Evolutionary conservation across 768 basidiomycete species (phyloP).

Genomic region (Amanita fuliginea): DNA sequence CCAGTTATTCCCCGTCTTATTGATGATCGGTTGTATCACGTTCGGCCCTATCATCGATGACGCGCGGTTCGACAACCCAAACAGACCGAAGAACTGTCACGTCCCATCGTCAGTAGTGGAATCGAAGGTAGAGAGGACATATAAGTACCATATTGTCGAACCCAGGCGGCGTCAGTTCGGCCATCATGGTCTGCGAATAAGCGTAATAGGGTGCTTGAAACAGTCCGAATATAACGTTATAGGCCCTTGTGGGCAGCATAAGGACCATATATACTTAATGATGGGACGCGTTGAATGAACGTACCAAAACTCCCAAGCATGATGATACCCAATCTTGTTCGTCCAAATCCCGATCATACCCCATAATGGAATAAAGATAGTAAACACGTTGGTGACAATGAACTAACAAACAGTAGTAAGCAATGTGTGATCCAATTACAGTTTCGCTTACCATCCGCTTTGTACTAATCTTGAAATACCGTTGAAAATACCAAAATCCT

Average conservation of each 20-base stretch:
- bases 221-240: constrained; percentile 69
- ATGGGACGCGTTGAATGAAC: neutral
- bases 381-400: constrained; percentile 63
- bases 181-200: constrained; percentile 82
- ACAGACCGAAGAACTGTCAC: constrained; percentile 73
- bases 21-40: constrained; percentile 76
- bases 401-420: constrained; percentile 34
- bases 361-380: constrained; percentile 75
- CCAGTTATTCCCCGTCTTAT: constrained; percentile 66
- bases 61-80: constrained; percentile 73
- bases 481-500: constrained; percentile 79
- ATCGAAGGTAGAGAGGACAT: neutral
- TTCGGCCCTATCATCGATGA: constrained; percentile 86
- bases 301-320: constrained; percentile 82
- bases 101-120: neutral
- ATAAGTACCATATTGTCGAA: constrained; percentile 60
- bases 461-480: constrained; percentile 66
- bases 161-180: constrained; percentile 77
- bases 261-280: neutral
- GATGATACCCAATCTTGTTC: constrained; percentile 62
- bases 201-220: constrained; percentile 87
- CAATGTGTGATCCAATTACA: neutral
- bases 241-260: constrained; percentile 38
- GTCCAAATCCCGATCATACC: constrained; percentile 86
- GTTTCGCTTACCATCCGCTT: constrained; percentile 57